phyloP scores from a whole-genome alignment of 163 green algal genomes.

The Trebouxia gelatinosa region DNA sequence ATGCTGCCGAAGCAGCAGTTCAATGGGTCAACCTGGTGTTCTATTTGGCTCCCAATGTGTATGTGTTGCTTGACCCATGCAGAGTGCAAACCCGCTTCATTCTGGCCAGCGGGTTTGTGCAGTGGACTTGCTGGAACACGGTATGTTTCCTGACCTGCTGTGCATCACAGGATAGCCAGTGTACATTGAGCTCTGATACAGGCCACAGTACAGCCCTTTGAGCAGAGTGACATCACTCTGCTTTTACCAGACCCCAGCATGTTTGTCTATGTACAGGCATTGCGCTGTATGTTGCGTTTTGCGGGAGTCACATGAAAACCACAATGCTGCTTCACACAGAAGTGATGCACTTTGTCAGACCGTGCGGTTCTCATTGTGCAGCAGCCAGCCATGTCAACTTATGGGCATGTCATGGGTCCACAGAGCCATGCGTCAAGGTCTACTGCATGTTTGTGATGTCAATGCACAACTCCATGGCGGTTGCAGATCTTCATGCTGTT shows the following conservation, averaged over 20 bases:
- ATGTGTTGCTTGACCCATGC: not conserved
- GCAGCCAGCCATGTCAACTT: not conserved
- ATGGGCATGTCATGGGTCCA: too few relatives aligned
- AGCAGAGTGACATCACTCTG: not conserved
- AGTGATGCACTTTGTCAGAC: too few relatives aligned
- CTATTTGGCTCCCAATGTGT: not conserved
- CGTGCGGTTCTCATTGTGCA: not conserved
- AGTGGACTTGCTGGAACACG: constrained; percentile 16
- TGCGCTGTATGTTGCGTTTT: not conserved
- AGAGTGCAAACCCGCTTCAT: not conserved
- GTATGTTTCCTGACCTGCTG: not conserved
- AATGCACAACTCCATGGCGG: not conserved
- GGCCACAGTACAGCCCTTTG: not conserved
- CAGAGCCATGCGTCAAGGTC: too few relatives aligned
- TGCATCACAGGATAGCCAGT: not conserved
- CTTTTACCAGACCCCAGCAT: not conserved
- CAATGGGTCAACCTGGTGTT: constrained; percentile 22
- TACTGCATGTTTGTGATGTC: not conserved
- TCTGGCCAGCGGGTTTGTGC: not conserved
- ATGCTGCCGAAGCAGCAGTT: constrained; percentile 5
- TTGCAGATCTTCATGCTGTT: constrained; percentile 19
- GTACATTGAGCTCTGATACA: not conserved
- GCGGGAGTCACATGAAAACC: not conserved
- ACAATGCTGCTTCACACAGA: not conserved
- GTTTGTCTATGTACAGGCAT: not conserved